phyloP scores from a whole-genome alignment of 257 asterid species.

The Przewalskia tangutica region DNA sequence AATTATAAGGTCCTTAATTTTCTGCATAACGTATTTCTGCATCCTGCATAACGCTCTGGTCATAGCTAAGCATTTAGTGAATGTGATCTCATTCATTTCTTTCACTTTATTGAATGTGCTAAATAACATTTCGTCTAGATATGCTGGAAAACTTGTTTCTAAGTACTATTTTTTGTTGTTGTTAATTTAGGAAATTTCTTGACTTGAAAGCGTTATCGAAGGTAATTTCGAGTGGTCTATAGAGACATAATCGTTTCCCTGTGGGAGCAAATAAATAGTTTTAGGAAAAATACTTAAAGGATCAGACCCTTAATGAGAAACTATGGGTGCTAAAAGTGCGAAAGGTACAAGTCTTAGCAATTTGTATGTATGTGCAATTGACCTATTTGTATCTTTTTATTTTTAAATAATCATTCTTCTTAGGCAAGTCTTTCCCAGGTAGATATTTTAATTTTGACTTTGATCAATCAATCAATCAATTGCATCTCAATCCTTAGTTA shows the following conservation, averaged over 20 bases:
- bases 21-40: not conserved
- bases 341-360: not conserved
- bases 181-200: no score
- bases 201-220: not conserved
- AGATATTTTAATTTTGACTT: not conserved
- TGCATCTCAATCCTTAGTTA: not conserved
- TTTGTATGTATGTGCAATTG: not conserved
- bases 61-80: not conserved
- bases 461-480: not conserved
- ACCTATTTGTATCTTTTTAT: no score
- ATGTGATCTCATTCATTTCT: no score
- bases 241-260: no score
- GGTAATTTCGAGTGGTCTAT: no score
- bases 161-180: no score
- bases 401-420: no score
- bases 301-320: not conserved
- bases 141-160: not conserved
- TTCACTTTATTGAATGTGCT: not conserved
- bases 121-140: not conserved
- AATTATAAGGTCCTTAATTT: not conserved
- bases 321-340: not conserved
- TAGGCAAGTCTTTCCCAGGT: not conserved
- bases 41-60: not conserved
- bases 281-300: not conserved
- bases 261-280: not conserved